Conservation (phyloP, 352 stramenopile genomes). For the Phytophthora fragariae region DNA sequence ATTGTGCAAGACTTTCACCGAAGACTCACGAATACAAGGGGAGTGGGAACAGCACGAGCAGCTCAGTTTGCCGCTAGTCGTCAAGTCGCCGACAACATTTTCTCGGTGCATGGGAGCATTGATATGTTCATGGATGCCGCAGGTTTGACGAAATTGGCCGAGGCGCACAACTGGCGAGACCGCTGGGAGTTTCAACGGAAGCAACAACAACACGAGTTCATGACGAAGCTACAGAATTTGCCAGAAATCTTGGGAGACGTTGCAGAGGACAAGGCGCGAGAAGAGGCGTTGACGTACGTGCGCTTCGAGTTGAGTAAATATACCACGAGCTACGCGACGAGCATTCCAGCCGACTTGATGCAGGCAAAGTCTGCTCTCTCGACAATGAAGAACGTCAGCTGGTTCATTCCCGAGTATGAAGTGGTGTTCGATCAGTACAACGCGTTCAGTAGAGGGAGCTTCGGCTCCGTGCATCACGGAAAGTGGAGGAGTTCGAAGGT, state of each 20-base stretch:
- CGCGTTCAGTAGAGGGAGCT: slow-evolving; percentile 23
- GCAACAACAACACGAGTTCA: not conserved
- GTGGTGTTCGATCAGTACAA: slow-evolving; percentile 27
- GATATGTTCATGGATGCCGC: slow-evolving; percentile 5
- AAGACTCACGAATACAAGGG: no score
- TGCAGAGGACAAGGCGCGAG: not conserved
- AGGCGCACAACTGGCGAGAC: slow-evolving; percentile 8
- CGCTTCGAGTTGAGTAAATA: slow-evolving; percentile 20
- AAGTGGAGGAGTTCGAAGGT: slow-evolving; percentile 24
- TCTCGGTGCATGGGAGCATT: slow-evolving; percentile 1
- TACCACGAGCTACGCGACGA: not conserved
- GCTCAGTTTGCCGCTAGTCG: slow-evolving; percentile 10
- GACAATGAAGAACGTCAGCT: slow-evolving; percentile 3
- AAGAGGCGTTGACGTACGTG: slow-evolving; percentile 1
- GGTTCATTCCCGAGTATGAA: slow-evolving; percentile 37
- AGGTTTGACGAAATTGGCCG: not conserved
- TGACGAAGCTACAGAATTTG: slow-evolving; percentile 7
- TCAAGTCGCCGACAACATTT: slow-evolving; percentile 6
- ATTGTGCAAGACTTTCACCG: no score
- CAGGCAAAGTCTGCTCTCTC: no score
- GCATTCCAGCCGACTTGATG: no score
- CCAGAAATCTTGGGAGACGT: no score
- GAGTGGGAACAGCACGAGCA: not conserved
- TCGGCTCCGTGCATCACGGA: slow-evolving; percentile 27
- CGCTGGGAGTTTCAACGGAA: slow-evolving; percentile 2